Evolutionary conservation across 2,329 filamentous ascomycete genomes (phyloP).

Genomic region (Colletotrichum phormii): DNA sequence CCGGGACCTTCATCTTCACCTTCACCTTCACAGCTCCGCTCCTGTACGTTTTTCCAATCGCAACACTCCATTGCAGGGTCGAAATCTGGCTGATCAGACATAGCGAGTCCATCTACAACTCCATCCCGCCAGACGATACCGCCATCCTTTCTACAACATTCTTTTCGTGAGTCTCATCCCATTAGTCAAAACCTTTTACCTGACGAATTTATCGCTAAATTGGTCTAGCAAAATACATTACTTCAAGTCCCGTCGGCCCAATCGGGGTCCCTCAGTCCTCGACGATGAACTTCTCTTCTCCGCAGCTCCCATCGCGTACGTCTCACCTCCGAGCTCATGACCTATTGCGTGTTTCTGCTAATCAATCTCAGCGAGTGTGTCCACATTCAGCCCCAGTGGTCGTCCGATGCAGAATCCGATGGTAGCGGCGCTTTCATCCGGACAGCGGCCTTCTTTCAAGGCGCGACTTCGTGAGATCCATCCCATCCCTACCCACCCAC

Average conservation of each 20-base stretch:
- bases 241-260: neutral
- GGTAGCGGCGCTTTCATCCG: slow-evolving; percentile 16
- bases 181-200: neutral
- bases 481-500: neutral
- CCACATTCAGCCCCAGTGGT: slow-evolving; percentile 1
- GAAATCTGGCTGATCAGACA: neutral
- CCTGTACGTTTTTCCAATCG: neutral
- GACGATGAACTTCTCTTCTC: neutral
- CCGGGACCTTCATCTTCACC: neutral
- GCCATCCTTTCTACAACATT: neutral
- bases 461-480: slow-evolving; percentile 18
- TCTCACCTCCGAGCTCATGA: neutral
- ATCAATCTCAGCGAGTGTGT: neutral
- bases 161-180: neutral
- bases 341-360: neutral
- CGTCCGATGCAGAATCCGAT: slow-evolving; percentile 22
- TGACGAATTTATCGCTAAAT: neutral
- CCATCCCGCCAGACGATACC: neutral
- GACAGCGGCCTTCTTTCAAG: neutral
- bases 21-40: neutral
- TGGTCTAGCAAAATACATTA: neutral
- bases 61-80: neutral
- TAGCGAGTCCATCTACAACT: neutral
- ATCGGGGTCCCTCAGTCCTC: neutral
- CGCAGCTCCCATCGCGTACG: neutral